Evolutionary conservation across 768 basidiomycete species (phyloP).

Genomic region (Auriscalpium microsporum): DNA sequence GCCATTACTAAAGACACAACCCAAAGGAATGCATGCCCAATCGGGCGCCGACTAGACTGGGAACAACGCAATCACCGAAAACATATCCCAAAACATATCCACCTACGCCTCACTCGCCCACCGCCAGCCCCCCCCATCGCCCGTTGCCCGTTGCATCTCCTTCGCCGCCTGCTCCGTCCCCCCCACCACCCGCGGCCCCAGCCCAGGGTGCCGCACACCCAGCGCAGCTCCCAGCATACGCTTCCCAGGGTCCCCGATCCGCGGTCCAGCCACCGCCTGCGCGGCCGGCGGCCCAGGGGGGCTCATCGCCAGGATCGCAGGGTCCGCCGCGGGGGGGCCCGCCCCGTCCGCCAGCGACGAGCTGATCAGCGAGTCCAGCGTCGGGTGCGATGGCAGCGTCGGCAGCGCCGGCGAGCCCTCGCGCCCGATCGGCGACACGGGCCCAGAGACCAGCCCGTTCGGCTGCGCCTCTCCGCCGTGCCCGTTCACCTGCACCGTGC

Average conservation of each 20-base stretch:
- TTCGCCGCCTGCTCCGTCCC: conserved; percentile 48
- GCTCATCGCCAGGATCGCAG: conserved; percentile 58
- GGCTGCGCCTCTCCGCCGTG: conserved; percentile 1
- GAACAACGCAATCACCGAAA: too few species aligned
- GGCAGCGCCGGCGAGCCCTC: conserved; percentile 75
- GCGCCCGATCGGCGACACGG: conserved; percentile 20
- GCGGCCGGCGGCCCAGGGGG: conserved; percentile 28
- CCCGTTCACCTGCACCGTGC: neutral
- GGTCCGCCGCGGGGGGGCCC: conserved; percentile 43
- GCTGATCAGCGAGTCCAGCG: conserved; percentile 76
- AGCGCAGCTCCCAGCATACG: conserved; percentile 83
- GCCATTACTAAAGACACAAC: neutral
- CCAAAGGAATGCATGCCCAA: neutral
- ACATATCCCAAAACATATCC: neutral
- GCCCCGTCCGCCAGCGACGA: conserved; percentile 57
- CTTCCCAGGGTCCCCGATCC: conserved; percentile 84
- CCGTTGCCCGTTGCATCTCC: conserved; percentile 71
- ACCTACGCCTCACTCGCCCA: conserved; percentile 63
- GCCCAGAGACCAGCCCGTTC: neutral
- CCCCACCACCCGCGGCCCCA: conserved; percentile 44
- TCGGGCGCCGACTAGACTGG: neutral
- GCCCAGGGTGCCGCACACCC: conserved; percentile 72
- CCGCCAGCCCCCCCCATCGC: conserved; percentile 58
- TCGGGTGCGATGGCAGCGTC: conserved; percentile 72
- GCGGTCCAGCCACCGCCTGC: conserved; percentile 52